Conservation (phyloP, 2,329 filamentous ascomycete genomes). For the Cladosporium sp. region DNA sequence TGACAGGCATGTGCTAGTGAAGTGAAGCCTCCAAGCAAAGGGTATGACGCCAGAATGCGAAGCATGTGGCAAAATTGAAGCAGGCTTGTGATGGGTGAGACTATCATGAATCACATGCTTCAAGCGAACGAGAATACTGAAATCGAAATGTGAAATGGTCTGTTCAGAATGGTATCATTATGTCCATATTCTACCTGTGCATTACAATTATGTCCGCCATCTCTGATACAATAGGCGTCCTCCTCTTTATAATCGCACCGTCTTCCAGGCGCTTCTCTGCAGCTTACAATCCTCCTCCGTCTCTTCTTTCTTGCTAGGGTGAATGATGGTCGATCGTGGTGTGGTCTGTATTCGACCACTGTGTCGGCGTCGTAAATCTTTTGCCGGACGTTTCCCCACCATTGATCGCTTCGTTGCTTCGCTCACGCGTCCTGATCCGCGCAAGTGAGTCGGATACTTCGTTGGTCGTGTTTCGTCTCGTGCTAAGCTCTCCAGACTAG, state of each 20-base stretch:
- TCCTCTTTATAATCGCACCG: neutral
- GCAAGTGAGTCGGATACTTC: conserved; percentile 3
- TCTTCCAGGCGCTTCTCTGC: conserved; percentile 1
- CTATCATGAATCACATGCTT: neutral
- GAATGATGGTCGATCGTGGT: neutral
- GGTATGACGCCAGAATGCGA: neutral
- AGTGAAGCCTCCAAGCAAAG: neutral
- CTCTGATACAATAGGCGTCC: conserved; percentile 12
- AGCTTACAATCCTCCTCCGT: conserved; percentile 3
- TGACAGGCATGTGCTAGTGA: neutral
- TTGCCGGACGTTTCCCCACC: conserved; percentile 2
- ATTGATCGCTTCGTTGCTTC: neutral
- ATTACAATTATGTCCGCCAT: conserved; percentile 19
- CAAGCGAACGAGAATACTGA: neutral
- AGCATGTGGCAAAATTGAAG: neutral
- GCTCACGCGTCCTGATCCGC: neutral
- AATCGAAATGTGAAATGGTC: neutral
- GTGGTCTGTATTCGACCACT: neutral
- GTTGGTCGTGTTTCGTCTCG: conserved; percentile 5
- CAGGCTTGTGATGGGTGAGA: neutral
- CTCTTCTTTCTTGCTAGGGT: neutral
- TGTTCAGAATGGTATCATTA: conserved; percentile 17
- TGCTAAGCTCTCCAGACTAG: conserved; percentile 15
- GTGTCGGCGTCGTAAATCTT: neutral
- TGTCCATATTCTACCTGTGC: conserved; percentile 14